Percentiles rank a stretch among this genome's conserved stretches.
These are phyloP conservation scores for Trametes meyenii DNA, from an alignment of 768 basidiomycete genomes.

Conservation along the genomic window DNA sequence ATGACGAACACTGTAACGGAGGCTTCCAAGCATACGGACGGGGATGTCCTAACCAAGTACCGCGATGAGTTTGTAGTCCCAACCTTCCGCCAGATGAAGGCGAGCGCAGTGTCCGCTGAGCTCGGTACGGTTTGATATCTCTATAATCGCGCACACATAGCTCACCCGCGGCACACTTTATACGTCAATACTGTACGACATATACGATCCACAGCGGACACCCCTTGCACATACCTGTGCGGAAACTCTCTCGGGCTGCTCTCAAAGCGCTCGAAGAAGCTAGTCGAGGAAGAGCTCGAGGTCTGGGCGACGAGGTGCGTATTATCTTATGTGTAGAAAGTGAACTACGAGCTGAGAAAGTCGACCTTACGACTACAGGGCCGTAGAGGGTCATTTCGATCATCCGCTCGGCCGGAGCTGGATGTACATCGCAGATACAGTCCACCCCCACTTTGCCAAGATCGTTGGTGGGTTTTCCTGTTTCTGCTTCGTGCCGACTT, in stretches of 20 bases:
- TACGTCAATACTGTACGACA: neutral
- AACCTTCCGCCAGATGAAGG: slow-evolving; percentile 33
- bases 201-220: slow-evolving; percentile 23
- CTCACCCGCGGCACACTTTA: neutral
- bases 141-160: neutral
- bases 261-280: slow-evolving; percentile 68
- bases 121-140: slow-evolving; percentile 22
- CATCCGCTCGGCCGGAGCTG: slow-evolving; percentile 87
- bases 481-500: neutral
- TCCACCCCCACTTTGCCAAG: slow-evolving; percentile 75
- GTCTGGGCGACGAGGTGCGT: slow-evolving; percentile 79
- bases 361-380: slow-evolving; percentile 48
- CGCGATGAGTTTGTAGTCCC: slow-evolving; percentile 56
- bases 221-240: slow-evolving; percentile 80
- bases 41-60: slow-evolving; percentile 24
- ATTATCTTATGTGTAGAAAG: neutral
- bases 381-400: slow-evolving; percentile 84
- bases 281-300: slow-evolving; percentile 80
- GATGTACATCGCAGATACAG: slow-evolving; percentile 73
- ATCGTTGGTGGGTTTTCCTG: slow-evolving; percentile 66
- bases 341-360: neutral
- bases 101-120: slow-evolving; percentile 23
- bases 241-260: slow-evolving; percentile 93
- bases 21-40: slow-evolving; percentile 1
- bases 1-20: slow-evolving; percentile 21